These are phyloP conservation scores for Collybiopsis confluens DNA, from an alignment of 768 basidiomycete genomes.

Conservation along the genomic window DNA sequence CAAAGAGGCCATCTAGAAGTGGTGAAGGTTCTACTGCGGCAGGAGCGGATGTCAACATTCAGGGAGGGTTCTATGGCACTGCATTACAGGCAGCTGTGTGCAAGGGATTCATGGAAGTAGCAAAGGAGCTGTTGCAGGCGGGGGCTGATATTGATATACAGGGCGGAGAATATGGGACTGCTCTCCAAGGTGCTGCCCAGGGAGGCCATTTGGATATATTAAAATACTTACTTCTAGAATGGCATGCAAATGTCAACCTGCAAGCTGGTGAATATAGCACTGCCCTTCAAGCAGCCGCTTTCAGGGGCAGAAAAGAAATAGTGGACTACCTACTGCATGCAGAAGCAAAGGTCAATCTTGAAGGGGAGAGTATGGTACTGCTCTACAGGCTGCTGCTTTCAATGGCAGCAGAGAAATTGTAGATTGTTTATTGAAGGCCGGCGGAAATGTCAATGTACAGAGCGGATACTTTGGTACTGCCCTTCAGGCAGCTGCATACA, in stretches of 20 bases:
- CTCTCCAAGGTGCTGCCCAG: slow-evolving; percentile 2
- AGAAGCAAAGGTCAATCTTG: slow-evolving; percentile 10
- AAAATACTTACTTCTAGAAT: not conserved
- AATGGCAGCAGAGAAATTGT: not conserved
- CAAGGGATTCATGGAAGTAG: not conserved
- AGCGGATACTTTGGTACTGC: not conserved
- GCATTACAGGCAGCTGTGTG: not conserved
- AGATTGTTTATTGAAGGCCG: not conserved
- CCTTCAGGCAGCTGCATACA: not conserved
- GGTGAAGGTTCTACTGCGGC: slow-evolving; percentile 4
- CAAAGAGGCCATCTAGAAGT: not conserved
- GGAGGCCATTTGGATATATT: not conserved
- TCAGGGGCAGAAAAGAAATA: not conserved
- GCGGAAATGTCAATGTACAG: not conserved
- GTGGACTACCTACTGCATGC: slow-evolving; percentile 3
- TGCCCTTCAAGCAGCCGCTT: not conserved
- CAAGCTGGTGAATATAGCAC: slow-evolving; percentile 5
- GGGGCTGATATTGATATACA: not conserved
- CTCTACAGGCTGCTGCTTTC: not conserved
- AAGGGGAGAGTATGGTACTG: slow-evolving; percentile 7
- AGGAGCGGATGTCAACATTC: slow-evolving; percentile 11
- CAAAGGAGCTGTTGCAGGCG: not conserved
- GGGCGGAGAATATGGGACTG: slow-evolving; percentile 1
- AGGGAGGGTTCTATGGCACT: slow-evolving; percentile 3
- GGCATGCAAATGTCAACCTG: slow-evolving; percentile 6